Conservation (phyloP, 306 rosid genomes). For the Sesbania bispinosa region DNA sequence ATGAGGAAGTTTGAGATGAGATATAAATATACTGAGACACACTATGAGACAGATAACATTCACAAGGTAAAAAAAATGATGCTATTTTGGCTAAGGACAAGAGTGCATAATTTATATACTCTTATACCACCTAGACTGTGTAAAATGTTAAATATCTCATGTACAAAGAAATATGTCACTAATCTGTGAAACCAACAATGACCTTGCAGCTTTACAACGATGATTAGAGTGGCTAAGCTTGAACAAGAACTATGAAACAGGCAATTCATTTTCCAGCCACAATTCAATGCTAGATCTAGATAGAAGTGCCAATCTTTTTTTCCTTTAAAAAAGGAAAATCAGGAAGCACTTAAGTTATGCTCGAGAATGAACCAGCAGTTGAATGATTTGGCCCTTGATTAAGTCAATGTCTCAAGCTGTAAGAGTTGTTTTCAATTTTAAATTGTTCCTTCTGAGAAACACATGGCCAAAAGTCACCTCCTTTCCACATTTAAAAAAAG, state of each 20-base stretch:
- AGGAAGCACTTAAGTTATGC: background rate
- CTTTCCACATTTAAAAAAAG: background rate
- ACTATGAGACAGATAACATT: background rate
- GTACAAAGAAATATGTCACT: background rate
- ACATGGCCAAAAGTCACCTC: background rate
- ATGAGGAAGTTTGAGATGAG: background rate
- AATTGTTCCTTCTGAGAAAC: background rate
- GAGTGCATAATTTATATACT: background rate
- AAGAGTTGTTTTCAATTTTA: background rate
- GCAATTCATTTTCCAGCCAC: background rate
- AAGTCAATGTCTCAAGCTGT: conserved; percentile 12
- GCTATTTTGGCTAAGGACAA: no score
- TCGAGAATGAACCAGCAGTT: background rate
- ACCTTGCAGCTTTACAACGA: background rate
- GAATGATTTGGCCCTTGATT: background rate
- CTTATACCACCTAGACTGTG: background rate
- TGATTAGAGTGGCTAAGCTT: background rate
- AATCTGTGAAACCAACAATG: background rate
- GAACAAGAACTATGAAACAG: background rate
- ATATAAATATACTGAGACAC: background rate
- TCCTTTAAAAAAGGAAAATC: no score
- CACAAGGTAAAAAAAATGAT: background rate
- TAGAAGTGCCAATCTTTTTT: background rate
- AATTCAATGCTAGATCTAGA: background rate
- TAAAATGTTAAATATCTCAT: background rate